phyloP scores from a whole-genome alignment of 441 rosid genomes.

The Jatropha podagrica region DNA sequence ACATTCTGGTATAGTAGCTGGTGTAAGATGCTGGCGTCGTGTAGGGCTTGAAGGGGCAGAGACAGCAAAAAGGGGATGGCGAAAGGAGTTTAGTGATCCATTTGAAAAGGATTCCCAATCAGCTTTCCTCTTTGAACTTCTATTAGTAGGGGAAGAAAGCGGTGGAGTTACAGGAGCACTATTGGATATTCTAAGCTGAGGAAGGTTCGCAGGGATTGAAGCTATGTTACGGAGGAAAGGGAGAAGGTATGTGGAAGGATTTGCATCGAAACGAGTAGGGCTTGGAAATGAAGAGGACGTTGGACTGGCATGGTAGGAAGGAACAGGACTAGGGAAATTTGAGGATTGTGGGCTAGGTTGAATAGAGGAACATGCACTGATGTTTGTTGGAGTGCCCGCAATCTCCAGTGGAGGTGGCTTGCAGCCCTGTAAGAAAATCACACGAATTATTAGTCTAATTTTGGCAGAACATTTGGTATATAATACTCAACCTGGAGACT shows the following conservation, averaged over 20 bases:
- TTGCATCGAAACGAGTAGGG: slow-evolving; percentile 64
- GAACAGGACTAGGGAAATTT: slow-evolving; percentile 76
- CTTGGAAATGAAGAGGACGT: slow-evolving; percentile 82
- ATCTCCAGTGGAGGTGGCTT: slow-evolving; percentile 57
- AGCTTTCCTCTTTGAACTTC: slow-evolving; percentile 61
- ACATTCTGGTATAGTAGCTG: slow-evolving; percentile 88
- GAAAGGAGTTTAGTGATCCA: slow-evolving; percentile 50
- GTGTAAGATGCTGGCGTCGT: slow-evolving; percentile 62
- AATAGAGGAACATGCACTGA: slow-evolving; percentile 71
- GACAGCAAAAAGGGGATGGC: slow-evolving; percentile 57
- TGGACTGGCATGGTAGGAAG: slow-evolving; percentile 88
- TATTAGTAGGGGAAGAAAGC: slow-evolving; percentile 80
- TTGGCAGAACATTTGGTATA: neutral
- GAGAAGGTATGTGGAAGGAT: slow-evolving; percentile 53
- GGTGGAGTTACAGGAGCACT: slow-evolving; percentile 98
- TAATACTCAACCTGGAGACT: neutral
- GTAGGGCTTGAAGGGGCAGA: slow-evolving; percentile 98
- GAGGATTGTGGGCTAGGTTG: slow-evolving; percentile 95
- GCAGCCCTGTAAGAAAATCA: slow-evolving; percentile 52
- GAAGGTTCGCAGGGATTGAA: slow-evolving; percentile 72
- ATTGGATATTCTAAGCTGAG: slow-evolving; percentile 86
- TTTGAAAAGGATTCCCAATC: slow-evolving; percentile 66
- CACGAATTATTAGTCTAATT: neutral
- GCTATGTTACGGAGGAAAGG: slow-evolving; percentile 68
- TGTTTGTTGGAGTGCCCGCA: slow-evolving; percentile 48